Base-by-base conservation (phyloP, 2,329 filamentous ascomycete genomes). In the Aureobasidium sp. region DNA sequence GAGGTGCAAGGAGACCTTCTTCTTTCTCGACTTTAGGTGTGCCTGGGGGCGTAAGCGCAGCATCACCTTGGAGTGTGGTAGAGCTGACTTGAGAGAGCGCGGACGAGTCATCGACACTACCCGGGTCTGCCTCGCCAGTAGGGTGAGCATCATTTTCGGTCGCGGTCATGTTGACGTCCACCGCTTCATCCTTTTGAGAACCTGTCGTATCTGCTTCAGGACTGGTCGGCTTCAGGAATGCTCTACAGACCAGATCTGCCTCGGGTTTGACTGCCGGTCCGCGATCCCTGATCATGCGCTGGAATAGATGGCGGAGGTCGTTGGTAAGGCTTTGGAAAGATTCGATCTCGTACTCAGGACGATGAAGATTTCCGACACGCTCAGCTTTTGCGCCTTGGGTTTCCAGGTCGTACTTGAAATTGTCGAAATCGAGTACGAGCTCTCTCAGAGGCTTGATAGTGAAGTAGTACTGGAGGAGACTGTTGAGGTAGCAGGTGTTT, bases 401-500 rank as follows among this genome's bases (percentile, higher is more conserved):
- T 11, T 86, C 87, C 6, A 93, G 78, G 4, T 91, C 87, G 74
- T 96, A 88, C 69, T 91, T 88, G 72, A 91, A 88, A 6, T 89
- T 79, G 31, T 95, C 89, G 70, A 93, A 93, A 58, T 93, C 84
- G 66, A 97, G 83, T 4, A 98, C 90, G 69, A 98, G 87, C 7
- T 96, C 87, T 58, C 95, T 89, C 36, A 98, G 84, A 2, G 93
- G 90, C 68, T 90, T 91, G 64, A 98, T 88, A 0, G 95, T 97
- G 76, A 97, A 98, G 70, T 98, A 92, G 75, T 97, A 98, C 73
- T 99, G 96, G 13, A 99, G 84, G 56, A 99, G 87, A 79, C 95
- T 98, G 82, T 99, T 99, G 64, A 99, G 85, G 74, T 99, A 99
- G 77, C 96, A 99, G 0, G 97, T 99, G 74, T 99, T 99, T 67